Evolutionary conservation across 352 stramenopile genomes (phyloP), one percentile per base, ranked within the genome.

Genomic region (Phytophthora foliorum): DNA sequence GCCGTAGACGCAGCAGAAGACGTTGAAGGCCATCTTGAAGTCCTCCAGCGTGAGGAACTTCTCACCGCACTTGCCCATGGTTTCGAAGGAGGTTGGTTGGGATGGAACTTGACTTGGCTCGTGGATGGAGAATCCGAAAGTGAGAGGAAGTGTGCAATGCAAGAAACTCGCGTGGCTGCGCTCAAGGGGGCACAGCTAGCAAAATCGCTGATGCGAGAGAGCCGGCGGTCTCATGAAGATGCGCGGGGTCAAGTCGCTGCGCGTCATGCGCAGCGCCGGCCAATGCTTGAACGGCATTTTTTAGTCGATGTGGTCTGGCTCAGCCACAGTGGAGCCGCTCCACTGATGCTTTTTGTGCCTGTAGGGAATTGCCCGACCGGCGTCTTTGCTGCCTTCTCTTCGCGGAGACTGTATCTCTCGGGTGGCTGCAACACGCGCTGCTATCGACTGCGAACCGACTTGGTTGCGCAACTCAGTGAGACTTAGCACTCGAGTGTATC

Each of bases 1-100:
- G n/a, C n/a, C n/a, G n/a, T n/a, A n/a, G n/a, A n/a, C n/a, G n/a
- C n/a, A n/a, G n/a, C n/a, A n/a, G n/a, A n/a, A n/a, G n/a, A n/a
- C n/a, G n/a, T n/a, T n/a, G n/a, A n/a, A n/a, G n/a, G n/a, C n/a
- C n/a, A n/a, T n/a, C n/a, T n/a, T n/a, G n/a, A n/a, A n/a, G n/a
- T n/a, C n/a, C n/a, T n/a, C n/a, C 6, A 77, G 21, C n/a, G 78
- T 89, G 57, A 85, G 80, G 64, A 80, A 75, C 25, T 57, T 50
- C 41, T 75, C 59, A 41, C 58, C 24, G 42, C 44, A 62, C 31
- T 45, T 67, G 34, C 50, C 52, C 71, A 84, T 57, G 34, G 14
- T 24, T 63, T 22, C 53, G 24, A 17, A 50, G 31, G 6, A n/a
- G 7, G 22, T 19, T 7, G 17, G 41, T 63, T 32, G 19, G 21